Base-by-base conservation (phyloP, 805 yeast genomes). In the Yamadazyma scolyti region DNA sequence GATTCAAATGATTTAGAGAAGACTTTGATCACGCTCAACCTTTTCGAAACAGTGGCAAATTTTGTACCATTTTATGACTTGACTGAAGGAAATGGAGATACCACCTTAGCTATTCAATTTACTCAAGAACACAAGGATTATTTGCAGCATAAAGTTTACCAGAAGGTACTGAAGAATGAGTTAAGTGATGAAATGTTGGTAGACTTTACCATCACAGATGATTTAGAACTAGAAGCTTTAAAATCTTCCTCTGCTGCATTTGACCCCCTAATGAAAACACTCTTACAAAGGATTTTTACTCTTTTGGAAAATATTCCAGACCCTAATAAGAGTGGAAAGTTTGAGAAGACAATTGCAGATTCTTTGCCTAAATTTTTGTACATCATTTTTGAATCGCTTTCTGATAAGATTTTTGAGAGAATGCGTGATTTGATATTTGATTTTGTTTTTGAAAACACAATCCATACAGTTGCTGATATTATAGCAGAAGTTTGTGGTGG, bases 1-100 rank as follows among this genome's bases (percentile, higher is more conserved):
- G 97, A 93, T 51, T 75, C 89, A 1, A 93, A 89, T 51, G 98
- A 93, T 54, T 68, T 87, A 28, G 68, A 66, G 9, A 75, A 89
- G 49, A 80, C 96, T 0, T 66, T 78, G 10, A 71, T 76, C 30
- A 73, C 95, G 0, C 58, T 89, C 23, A 73, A 79, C 36, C 70
- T 83, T 12, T 71, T 93, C 33, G 81, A 85, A 8, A 67, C 85
- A 0, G 73, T 81, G 15, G 79, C 87, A 1, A 65, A 82, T 5
- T 81, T 79, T 34, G 73, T 83, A 2, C 96, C 96, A 1, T 67
- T 88, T 39, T 61, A 65, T 17, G 86, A 82, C 45, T 47, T 84
- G 8, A 69, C 73, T 7, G 60, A 58, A 7, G 75, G 68, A 2
- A 48, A 60, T 30, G 61, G 61, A 20, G 63, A 66, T 50, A 12